phyloP scores from a whole-genome alignment of 1,284 basidiomycete genomes.

The Moesziomyces globuligerus region DNA sequence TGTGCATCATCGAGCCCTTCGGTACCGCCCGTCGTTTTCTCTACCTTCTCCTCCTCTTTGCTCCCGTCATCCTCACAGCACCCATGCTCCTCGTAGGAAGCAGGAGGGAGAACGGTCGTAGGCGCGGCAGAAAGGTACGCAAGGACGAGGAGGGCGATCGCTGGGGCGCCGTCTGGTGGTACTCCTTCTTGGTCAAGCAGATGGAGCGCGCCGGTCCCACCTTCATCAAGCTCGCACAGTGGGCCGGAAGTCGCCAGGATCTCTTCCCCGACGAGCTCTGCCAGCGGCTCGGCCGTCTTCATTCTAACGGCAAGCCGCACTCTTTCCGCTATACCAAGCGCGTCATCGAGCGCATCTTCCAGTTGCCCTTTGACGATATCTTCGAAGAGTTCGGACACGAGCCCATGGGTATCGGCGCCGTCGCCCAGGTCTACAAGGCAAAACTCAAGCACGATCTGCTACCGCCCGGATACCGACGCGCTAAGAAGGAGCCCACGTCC shows the following conservation, averaged over 20 bases:
- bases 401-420: constrained; percentile 96
- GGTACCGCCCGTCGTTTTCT: constrained; percentile 85
- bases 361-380: constrained; percentile 78
- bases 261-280: constrained; percentile 94
- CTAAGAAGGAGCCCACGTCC: constrained; percentile 33
- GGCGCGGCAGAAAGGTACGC: constrained; percentile 38
- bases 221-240: constrained; percentile 98
- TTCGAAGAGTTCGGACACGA: constrained; percentile 88
- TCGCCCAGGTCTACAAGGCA: constrained; percentile 93
- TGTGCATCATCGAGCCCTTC: constrained; percentile 82
- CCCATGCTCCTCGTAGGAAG: constrained; percentile 84
- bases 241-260: constrained; percentile 95
- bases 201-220: constrained; percentile 97
- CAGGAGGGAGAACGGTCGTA: constrained; percentile 49
- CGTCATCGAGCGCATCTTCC: constrained; percentile 85
- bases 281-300: constrained; percentile 82
- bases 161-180: constrained; percentile 80
- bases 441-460: constrained; percentile 83
- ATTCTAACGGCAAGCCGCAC: constrained; percentile 89
- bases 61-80: constrained; percentile 83
- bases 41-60: constrained; percentile 83
- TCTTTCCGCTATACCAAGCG: constrained; percentile 81
- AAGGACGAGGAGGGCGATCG: constrained; percentile 54
- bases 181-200: constrained; percentile 82
- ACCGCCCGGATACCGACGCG: constrained; percentile 70